A percentile compares a stretch with the other conserved stretches of the same genome.
phyloP scores from a whole-genome alignment of 2,329 filamentous ascomycete species.

The Colletotrichum neosansevieriae region DNA sequence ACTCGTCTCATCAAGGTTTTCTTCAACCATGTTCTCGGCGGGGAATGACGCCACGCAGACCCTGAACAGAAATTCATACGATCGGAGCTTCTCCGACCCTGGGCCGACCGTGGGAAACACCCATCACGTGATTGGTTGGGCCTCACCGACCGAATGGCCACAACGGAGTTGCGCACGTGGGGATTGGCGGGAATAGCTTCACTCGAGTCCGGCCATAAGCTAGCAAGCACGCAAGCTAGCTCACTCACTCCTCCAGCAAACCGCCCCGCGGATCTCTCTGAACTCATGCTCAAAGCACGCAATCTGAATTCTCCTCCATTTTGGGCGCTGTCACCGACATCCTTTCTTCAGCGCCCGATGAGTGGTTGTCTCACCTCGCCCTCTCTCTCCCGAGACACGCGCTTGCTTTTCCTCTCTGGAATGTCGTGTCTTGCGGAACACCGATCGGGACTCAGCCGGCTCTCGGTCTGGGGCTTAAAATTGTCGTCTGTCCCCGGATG shows the following conservation, averaged over 20 bases:
- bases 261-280: too few species aligned
- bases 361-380: not conserved
- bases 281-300: too few species aligned
- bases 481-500: not conserved
- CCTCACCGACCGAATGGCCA: slow-evolving; percentile 9
- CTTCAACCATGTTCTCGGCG: not conserved
- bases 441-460: not conserved
- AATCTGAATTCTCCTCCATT: not conserved
- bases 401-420: slow-evolving; percentile 28
- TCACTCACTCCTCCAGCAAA: too few species aligned
- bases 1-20: too few species aligned
- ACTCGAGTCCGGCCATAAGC: slow-evolving; percentile 2
- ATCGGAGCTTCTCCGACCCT: too few species aligned
- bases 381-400: slow-evolving; percentile 19
- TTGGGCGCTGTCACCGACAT: not conserved
- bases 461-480: not conserved
- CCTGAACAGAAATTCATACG: slow-evolving; percentile 11
- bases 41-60: slow-evolving; percentile 30
- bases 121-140: slow-evolving; percentile 5
- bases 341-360: slow-evolving; percentile 10
- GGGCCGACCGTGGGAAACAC: not conserved
- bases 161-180: not conserved
- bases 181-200: slow-evolving; percentile 12
- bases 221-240: too few species aligned
- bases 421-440: slow-evolving; percentile 23